These are phyloP conservation scores for Pezicula radicicola DNA, from an alignment of 2,329 filamentous ascomycete species.

Conservation along the genomic window DNA sequence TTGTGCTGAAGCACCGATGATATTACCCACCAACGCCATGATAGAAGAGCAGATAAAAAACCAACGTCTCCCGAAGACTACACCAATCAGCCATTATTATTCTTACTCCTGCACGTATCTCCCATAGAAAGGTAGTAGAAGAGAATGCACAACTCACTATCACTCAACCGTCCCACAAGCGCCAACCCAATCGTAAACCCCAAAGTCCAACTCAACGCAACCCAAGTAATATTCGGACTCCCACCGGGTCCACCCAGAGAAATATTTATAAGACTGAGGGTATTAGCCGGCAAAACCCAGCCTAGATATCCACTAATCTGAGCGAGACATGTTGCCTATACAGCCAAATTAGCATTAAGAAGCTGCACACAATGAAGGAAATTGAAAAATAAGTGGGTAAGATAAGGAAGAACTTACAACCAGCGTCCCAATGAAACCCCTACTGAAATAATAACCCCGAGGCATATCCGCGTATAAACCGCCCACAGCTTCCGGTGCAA, in stretches of 20 bases:
- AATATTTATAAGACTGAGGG: constrained; percentile 16
- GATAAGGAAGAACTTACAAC: background rate
- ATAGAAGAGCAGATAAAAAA: background rate
- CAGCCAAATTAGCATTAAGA: background rate
- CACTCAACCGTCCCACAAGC: constrained; percentile 38
- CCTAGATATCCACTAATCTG: constrained; percentile 20
- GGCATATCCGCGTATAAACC: constrained; percentile 2
- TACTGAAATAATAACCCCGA: constrained; percentile 1
- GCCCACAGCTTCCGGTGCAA: constrained; percentile 2
- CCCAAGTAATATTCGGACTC: constrained; percentile 18
- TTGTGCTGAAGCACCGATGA: constrained; percentile 32
- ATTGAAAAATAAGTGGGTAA: background rate
- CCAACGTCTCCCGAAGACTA: constrained; percentile 39
- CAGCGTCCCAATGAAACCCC: constrained; percentile 1
- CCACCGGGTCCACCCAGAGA: constrained; percentile 10
- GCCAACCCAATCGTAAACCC: constrained; percentile 35
- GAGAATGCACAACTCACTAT: constrained; percentile 15
- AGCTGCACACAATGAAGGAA: background rate
- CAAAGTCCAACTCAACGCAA: constrained; percentile 30
- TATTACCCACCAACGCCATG: constrained; percentile 35
- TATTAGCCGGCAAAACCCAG: constrained; percentile 20
- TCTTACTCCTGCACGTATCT: background rate
- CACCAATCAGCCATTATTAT: no score
- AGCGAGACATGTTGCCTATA: background rate
- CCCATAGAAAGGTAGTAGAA: background rate